phyloP scores from a whole-genome alignment of 345 rosid genomes.

The Clarkia xantiana region DNA sequence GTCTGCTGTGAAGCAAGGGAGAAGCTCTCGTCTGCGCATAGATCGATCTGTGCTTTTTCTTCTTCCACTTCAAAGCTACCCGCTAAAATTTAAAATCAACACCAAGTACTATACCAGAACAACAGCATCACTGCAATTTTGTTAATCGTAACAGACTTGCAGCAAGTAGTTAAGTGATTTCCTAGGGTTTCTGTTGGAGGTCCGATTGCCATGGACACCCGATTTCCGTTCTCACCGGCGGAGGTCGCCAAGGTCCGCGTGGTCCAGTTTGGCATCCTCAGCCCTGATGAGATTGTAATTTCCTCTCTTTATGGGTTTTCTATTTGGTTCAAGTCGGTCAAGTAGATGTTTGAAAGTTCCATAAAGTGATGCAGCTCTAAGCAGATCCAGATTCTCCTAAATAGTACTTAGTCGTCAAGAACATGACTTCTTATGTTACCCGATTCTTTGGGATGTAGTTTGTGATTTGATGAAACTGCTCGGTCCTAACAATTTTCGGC shows the following conservation, averaged over 20 bases:
- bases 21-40: not conserved
- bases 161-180: not conserved
- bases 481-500: too few relatives aligned
- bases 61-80: not conserved
- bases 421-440: too few relatives aligned
- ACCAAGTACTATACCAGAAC: not conserved
- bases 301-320: not conserved
- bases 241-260: constrained; percentile 82
- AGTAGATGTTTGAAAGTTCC: too few relatives aligned
- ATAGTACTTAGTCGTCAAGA: too few relatives aligned
- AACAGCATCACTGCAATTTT: not conserved
- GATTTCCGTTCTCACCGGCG: constrained; percentile 82
- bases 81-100: constrained; percentile 1
- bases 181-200: constrained; percentile 1
- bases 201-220: constrained; percentile 26
- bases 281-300: constrained; percentile 93
- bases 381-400: too few relatives aligned
- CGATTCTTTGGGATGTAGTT: too few relatives aligned
- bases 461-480: too few relatives aligned
- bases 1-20: too few relatives aligned
- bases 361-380: too few relatives aligned
- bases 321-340: not conserved
- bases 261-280: constrained; percentile 88
- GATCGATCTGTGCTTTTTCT: not conserved
- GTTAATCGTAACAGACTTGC: not conserved